Base-by-base conservation (phyloP, 179 eudicot genomes). In the Sideroxylon spinosum region DNA sequence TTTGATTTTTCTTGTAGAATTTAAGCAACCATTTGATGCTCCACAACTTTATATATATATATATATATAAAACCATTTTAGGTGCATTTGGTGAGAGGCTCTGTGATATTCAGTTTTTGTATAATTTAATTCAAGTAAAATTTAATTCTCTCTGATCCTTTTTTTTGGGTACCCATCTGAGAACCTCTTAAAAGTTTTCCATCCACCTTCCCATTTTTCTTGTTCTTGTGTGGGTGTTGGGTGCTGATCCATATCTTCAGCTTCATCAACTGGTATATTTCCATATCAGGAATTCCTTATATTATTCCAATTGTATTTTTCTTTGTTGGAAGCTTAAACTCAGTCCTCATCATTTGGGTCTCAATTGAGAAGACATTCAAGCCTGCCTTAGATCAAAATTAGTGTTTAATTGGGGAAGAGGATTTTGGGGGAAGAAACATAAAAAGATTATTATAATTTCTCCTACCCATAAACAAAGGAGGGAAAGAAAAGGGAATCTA, bases 401-500 rank as follows among this genome's bases (percentile, higher is more conserved):
- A 75, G 44, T 19, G 57, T 25, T 76, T 72, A 22, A 19, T 76
- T 46, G 79, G 37, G 82, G 23, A 1, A 64, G 32, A 69, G 68
- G 44, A 37, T 37, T 3, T 37, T 37, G 44, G 79, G 49, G 82
- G 17, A 37, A 69, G 32, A 74, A 68, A 23, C n/a, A 71, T 25
- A 56, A 32, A 26, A 46, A 60, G 10, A 50, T 5, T n/a, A 16
- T 22, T 66, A 4, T 16, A 56, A 12, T 74, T 72, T 53, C 17
- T 29, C 13, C 59, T 69, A 19, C 59, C 69, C n/a, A 75, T 82
- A 75, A 71, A 64, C 50, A 63, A 48, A 71, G 49, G 48, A 74
- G 75, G 78, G 64, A 79, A 76, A 68, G 25, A 74, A 84, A 84
- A 84, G 86, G 90, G 89, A 87, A 88, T 90, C 90, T 90, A 81